Evolutionary conservation across 1,284 basidiomycete genomes (phyloP).

Genomic region (Malassezia yamatoensis): DNA sequence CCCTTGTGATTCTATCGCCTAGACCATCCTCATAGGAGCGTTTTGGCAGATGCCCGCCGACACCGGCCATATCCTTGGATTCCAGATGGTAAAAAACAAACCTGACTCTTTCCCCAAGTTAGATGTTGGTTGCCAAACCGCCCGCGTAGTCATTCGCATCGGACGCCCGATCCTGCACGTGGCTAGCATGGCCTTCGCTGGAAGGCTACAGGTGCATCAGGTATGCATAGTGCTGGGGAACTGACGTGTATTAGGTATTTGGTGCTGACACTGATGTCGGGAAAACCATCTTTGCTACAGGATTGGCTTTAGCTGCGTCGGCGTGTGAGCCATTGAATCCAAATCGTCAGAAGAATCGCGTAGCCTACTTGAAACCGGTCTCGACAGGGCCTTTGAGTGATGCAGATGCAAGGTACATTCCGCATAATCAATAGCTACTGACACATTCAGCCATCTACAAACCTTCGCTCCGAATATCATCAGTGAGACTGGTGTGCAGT

Average conservation of each 20-base stretch:
- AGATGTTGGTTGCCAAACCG: neutral
- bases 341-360: conserved; percentile 21
- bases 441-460: conserved; percentile 21
- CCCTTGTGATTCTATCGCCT: no score
- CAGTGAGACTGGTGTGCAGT: conserved; percentile 69
- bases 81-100: neutral
- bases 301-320: conserved; percentile 36
- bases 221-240: conserved; percentile 2
- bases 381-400: conserved; percentile 33
- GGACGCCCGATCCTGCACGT: neutral
- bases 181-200: conserved; percentile 6
- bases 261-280: conserved; percentile 48
- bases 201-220: conserved; percentile 5
- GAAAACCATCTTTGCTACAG: conserved; percentile 48
- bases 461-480: conserved; percentile 34
- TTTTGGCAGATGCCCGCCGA: neutral
- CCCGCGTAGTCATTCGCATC: neutral
- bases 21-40: no score
- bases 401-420: conserved; percentile 23
- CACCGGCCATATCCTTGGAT: neutral
- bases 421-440: neutral
- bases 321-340: conserved; percentile 14
- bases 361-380: conserved; percentile 45
- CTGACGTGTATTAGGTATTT: conserved; percentile 32
- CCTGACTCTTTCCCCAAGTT: neutral